Conservation (phyloP, 116 monocot species). For the Posidonia oceanica region DNA sequence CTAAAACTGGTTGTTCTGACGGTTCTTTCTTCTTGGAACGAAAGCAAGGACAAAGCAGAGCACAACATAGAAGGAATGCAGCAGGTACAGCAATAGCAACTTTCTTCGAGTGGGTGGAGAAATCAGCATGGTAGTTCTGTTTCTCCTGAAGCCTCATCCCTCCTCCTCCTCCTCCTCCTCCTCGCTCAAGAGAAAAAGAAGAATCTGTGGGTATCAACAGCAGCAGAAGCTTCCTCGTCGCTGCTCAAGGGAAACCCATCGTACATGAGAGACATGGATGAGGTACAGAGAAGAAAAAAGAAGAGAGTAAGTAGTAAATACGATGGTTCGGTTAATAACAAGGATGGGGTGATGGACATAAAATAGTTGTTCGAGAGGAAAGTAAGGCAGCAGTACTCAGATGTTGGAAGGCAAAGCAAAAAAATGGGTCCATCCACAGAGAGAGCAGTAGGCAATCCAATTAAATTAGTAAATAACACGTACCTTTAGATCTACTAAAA, state of each 20-base stretch:
- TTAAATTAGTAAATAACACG: too few species aligned
- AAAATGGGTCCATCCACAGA: too few species aligned
- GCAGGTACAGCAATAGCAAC: slow-evolving; percentile 13
- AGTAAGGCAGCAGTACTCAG: too few species aligned
- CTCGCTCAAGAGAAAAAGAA: background rate
- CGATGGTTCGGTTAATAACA: too few species aligned
- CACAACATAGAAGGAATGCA: slow-evolving; percentile 22
- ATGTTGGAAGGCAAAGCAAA: too few species aligned
- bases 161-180: background rate
- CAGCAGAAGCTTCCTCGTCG: background rate
- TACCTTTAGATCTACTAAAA: too few species aligned
- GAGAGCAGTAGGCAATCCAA: too few species aligned
- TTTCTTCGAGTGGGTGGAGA: background rate
- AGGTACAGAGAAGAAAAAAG: background rate
- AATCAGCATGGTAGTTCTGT: background rate
- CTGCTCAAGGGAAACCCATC: background rate
- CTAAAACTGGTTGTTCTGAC: slow-evolving; percentile 15
- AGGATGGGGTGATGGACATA: too few species aligned
- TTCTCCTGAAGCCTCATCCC: background rate
- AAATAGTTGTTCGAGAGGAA: too few species aligned
- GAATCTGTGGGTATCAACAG: background rate
- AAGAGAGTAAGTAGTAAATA: too few species aligned
- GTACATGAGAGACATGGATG: background rate
- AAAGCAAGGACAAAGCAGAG: slow-evolving; percentile 29
- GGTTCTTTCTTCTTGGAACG: slow-evolving; percentile 15